phyloP scores from a whole-genome alignment of 495 filamentous ascomycete species.

The Mycothermus thermophilus region DNA sequence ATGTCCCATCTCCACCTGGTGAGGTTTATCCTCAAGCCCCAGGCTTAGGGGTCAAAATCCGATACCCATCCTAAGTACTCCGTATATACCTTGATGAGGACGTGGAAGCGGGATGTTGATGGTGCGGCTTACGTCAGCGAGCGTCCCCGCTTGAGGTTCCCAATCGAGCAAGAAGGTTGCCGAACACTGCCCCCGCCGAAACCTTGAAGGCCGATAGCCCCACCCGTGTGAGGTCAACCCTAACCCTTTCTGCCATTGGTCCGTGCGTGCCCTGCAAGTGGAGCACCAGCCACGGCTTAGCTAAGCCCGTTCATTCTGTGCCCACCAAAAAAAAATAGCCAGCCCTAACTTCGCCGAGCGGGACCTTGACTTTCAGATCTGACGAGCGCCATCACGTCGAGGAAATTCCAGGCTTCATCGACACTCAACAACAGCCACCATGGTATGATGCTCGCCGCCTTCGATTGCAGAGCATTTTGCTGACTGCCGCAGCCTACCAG shows the following conservation, averaged over 20 bases:
- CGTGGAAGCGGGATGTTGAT: too few relatives aligned
- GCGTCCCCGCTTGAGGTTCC: too few relatives aligned
- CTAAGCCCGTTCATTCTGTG: constrained; percentile 8
- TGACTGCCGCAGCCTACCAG: constrained; percentile 22
- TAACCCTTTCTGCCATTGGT: constrained; percentile 1
- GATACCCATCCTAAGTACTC: too few relatives aligned
- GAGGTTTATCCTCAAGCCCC: too few relatives aligned
- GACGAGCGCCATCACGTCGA: constrained; percentile 21
- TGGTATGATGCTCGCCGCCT: constrained; percentile 16
- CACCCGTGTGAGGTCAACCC: constrained; percentile 1
- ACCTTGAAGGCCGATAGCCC: too few relatives aligned
- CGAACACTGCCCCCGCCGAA: too few relatives aligned
- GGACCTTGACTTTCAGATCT: constrained; percentile 14
- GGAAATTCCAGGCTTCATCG: constrained; percentile 19
- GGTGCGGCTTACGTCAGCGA: too few relatives aligned
- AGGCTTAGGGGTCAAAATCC: too few relatives aligned
- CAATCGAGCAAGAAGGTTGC: too few relatives aligned
- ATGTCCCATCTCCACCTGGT: too few relatives aligned
- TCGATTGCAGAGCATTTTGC: constrained; percentile 6
- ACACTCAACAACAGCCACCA: constrained; percentile 21
- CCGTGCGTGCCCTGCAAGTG: not conserved
- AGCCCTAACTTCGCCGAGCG: constrained; percentile 22
- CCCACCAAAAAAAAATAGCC: constrained; percentile 25
- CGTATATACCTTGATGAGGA: too few relatives aligned
- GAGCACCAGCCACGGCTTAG: constrained; percentile 13